A percentile compares a stretch with the other conserved stretches of the same genome.
phyloP scores from a whole-genome alignment of 1,284 basidiomycete genomes.

The Ceratobasidium sp. region DNA sequence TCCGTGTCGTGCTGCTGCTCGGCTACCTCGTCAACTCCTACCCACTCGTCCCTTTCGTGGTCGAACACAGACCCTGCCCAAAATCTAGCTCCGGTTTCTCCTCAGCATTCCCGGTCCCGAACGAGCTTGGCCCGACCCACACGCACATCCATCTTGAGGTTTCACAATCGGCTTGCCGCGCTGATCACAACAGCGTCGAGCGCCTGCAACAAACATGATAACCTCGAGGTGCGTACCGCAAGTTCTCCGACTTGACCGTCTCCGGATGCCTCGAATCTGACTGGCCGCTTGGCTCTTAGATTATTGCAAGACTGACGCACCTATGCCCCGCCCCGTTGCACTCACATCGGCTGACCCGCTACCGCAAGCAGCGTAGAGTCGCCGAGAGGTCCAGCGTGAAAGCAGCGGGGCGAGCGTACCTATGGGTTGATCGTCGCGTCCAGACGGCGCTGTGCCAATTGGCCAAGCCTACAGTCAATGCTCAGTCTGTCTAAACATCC shows the following conservation, averaged over 20 bases:
- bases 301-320: background rate
- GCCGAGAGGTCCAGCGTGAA: background rate
- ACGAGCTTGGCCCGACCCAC: background rate
- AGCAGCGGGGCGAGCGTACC: background rate
- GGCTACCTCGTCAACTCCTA: no score
- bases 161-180: background rate
- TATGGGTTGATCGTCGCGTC: background rate
- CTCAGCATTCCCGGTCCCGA: background rate
- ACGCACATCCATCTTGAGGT: background rate
- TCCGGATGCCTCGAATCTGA: background rate
- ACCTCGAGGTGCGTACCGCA: background rate
- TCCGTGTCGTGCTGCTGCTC: no score
- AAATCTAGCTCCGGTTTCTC: background rate
- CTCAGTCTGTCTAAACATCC: background rate
- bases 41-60: no score
- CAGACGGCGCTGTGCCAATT: background rate
- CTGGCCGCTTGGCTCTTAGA: background rate
- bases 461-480: background rate
- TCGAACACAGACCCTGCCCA: background rate
- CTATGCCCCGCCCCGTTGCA: background rate
- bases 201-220: background rate
- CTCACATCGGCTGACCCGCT: background rate
- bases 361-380: background rate
- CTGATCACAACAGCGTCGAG: no score
- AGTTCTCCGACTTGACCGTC: background rate